phyloP scores from a whole-genome alignment of 1,284 basidiomycete genomes.

The Meripilus lineatus region DNA sequence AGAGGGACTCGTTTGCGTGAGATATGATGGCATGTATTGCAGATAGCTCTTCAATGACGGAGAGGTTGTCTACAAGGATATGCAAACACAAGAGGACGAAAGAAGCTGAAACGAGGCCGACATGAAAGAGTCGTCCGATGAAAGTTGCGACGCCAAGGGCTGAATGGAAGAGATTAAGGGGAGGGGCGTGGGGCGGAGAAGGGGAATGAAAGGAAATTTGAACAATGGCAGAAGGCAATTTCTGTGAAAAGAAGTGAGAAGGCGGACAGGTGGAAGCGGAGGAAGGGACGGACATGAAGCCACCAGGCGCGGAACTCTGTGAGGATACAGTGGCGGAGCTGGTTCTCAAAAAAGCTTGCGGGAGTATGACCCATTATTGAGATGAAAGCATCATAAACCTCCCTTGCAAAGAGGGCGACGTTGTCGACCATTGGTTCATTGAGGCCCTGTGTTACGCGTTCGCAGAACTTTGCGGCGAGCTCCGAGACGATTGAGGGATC shows the following conservation, averaged over 20 bases:
- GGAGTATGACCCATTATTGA: constrained; percentile 15
- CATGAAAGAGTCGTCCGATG: constrained; percentile 29
- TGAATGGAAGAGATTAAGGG: constrained; percentile 18
- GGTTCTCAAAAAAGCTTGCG: constrained; percentile 24
- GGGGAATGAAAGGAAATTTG: constrained; percentile 10
- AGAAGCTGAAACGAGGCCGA: constrained; percentile 18
- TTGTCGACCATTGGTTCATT: constrained; percentile 6
- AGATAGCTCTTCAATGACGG: constrained; percentile 26
- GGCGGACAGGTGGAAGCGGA: neutral
- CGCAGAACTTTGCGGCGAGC: constrained; percentile 17
- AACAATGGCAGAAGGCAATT: constrained; percentile 11
- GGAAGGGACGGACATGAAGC: constrained; percentile 11
- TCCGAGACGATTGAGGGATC: constrained; percentile 13
- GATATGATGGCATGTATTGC: constrained; percentile 24
- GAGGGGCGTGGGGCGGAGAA: constrained; percentile 10
- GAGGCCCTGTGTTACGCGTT: constrained; percentile 15
- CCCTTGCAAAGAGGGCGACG: constrained; percentile 26
- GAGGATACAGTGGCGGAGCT: constrained; percentile 25
- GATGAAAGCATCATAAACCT: constrained; percentile 22
- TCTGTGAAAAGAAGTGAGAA: constrained; percentile 1
- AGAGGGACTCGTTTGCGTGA: constrained; percentile 15
- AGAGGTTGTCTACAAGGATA: constrained; percentile 22
- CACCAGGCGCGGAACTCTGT: constrained; percentile 29
- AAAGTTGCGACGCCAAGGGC: constrained; percentile 26
- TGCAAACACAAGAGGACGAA: constrained; percentile 24